Evolutionary conservation across 768 basidiomycete species (phyloP).

Genomic region (Cyclocybe aegerita): DNA sequence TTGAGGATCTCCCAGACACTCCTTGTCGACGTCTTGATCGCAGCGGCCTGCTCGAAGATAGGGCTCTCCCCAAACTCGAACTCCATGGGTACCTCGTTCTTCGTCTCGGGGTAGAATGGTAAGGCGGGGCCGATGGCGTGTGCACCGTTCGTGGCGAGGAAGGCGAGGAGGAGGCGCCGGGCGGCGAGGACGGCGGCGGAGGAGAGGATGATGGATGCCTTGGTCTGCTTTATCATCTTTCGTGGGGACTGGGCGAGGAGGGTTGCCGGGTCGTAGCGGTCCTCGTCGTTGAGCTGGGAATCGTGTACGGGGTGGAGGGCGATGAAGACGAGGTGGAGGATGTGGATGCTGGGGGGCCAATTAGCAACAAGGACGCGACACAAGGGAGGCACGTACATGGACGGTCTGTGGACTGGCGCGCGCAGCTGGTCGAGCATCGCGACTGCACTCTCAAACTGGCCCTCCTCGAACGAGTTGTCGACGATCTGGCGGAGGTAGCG

Average conservation of each 20-base stretch:
- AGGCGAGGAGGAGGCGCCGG: conserved; percentile 52
- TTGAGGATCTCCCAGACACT: conserved; percentile 63
- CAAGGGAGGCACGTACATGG: conserved; percentile 42
- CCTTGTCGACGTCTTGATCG: conserved; percentile 47
- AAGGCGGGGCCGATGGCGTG: conserved; percentile 51
- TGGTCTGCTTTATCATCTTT: conserved; percentile 42
- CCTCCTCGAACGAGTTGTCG: conserved; percentile 75
- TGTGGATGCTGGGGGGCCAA: conserved; percentile 46
- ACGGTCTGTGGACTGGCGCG: conserved; percentile 54
- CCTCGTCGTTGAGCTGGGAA: conserved; percentile 21
- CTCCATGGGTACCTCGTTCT: conserved; percentile 14
- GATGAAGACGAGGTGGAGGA: conserved; percentile 70
- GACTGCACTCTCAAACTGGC: conserved; percentile 71
- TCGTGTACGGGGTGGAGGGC: conserved; percentile 55
- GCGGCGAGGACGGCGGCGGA: conserved; percentile 49
- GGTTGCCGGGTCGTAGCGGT: conserved; percentile 18
- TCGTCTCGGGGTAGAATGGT: conserved; percentile 43
- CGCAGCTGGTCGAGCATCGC: conserved; percentile 61
- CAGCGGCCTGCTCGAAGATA: conserved; percentile 53
- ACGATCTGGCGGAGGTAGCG: conserved; percentile 43
- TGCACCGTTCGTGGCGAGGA: conserved; percentile 57
- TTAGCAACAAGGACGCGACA: conserved; percentile 2
- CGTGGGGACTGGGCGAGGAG: conserved; percentile 44
- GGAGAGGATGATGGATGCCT: conserved; percentile 38
- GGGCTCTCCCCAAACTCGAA: conserved; percentile 51